Evolutionary conservation across 345 rosid genomes (phyloP).

Genomic region (Rubroshorea leprosula): DNA sequence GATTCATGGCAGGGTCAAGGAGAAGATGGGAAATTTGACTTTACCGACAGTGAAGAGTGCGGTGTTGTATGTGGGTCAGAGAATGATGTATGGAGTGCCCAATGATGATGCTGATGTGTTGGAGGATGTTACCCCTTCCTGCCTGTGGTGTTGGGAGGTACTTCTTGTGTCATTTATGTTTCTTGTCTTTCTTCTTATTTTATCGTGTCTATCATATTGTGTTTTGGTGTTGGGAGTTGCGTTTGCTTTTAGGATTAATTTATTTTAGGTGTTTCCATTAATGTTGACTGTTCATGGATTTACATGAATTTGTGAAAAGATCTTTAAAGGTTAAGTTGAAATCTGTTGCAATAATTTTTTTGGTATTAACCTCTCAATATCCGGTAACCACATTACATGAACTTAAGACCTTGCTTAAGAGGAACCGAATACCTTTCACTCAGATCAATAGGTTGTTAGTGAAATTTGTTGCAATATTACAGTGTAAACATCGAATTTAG

Average conservation of each 20-base stretch:
- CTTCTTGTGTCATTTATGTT: not conserved
- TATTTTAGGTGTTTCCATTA: not conserved
- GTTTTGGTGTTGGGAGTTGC: not conserved
- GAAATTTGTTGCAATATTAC: no score
- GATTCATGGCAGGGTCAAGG: slow-evolving; percentile 37
- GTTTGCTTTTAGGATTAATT: not conserved
- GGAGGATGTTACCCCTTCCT: slow-evolving; percentile 56
- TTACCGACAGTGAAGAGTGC: slow-evolving; percentile 53
- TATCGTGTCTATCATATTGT: not conserved
- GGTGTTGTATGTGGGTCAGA: slow-evolving; percentile 64
- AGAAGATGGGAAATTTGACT: slow-evolving; percentile 25
- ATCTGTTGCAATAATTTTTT: no score
- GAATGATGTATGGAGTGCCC: slow-evolving; percentile 65
- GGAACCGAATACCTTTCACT: no score
- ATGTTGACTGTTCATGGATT: not conserved
- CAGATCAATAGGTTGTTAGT: not conserved
- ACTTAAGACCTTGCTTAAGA: no score
- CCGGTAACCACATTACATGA: no score
- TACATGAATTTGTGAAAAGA: not conserved
- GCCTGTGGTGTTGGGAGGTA: slow-evolving; percentile 99
- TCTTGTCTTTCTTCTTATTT: not conserved
- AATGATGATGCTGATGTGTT: slow-evolving; percentile 74
- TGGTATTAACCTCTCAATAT: no score
- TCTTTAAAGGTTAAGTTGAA: not conserved
- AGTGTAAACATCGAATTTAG: no score